Percentiles rank a stretch among this genome's conserved stretches.
Evolutionary conservation across 441 rosid genomes (phyloP).

Genomic region (Pelargonium australe): DNA sequence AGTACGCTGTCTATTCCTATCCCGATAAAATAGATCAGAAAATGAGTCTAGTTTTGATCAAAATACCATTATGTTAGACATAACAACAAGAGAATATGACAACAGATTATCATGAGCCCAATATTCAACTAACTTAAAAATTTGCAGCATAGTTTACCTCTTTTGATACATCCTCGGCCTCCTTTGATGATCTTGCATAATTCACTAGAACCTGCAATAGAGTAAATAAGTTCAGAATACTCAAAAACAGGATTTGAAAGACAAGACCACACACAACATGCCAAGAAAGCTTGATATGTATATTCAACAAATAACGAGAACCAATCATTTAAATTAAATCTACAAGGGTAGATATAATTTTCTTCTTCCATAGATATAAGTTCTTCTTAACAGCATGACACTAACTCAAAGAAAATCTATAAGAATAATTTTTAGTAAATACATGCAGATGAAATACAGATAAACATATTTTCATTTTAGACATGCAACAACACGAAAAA

Average conservation of each 20-base stretch:
- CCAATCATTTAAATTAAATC: background rate
- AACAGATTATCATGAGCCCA: background rate
- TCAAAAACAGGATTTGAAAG: background rate
- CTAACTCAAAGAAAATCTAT: too few relatives aligned
- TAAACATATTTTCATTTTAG: too few relatives aligned
- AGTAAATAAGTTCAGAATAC: slow-evolving; percentile 4
- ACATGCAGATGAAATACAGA: too few relatives aligned
- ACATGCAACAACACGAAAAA: too few relatives aligned
- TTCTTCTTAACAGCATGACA: background rate
- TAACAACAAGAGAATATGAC: background rate
- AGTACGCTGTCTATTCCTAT: too few relatives aligned
- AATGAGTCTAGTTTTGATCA: too few relatives aligned
- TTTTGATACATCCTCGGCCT: slow-evolving; percentile 83
- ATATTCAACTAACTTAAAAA: background rate
- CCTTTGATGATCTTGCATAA: slow-evolving; percentile 85
- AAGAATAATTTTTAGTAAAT: too few relatives aligned
- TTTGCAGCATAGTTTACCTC: slow-evolving; percentile 38
- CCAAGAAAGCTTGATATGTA: background rate
- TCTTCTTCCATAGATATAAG: background rate
- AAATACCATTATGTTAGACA: too few relatives aligned
- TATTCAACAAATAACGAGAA: background rate
- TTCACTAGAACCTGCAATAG: slow-evolving; percentile 76
- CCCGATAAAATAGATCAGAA: too few relatives aligned
- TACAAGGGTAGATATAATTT: background rate
- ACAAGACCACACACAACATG: background rate